Evolutionary conservation across 1,284 basidiomycete species (phyloP), one percentile per base, ranked within the genome.

Genomic region (Ustilago shanxiensis): DNA sequence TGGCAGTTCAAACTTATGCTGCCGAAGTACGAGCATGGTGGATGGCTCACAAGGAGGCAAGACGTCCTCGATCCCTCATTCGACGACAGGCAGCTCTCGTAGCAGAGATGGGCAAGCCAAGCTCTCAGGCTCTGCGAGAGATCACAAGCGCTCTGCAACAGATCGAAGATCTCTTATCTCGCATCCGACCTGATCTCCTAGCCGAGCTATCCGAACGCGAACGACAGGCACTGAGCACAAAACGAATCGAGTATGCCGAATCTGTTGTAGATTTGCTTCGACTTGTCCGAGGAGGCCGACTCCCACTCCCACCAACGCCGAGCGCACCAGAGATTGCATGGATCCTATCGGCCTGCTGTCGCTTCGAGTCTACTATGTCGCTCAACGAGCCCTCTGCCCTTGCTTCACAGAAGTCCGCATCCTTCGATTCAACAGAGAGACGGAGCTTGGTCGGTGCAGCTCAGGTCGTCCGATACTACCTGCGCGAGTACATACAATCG

Each of bases 271-370:
- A 64, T 4, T 58, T 78, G n/a, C 33, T 66, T n/a, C 67, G 68
- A 24, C 54, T 78, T 3, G 54, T 78, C 4, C 56, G 54, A 1
- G 54, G 37, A 11, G 67, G 49, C 3, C 52, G 59, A 6, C 41
- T 78, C 29, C 71, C 76, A 8, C 35, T 72, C 50, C 67, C 67
- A 20, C 58, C 61, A 13, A 28, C 37, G 8, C 29, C 67, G 1
- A 65, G 56, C 26, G 51, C 53, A 9, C 58, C 67, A 16, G 71
- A 74, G 56, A 66, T 78, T 16, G 50, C 65, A 1, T 78, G 76
- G 76, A 65, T 74, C 22, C 26, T 74, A 6, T 71, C 67, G 2
- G 76, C 76, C 11, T 67, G 61, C 45, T 78, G 76, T 31, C 71
- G 72, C 31, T 74, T 74, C 47, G 71, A 74, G 39, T 5, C 26